These are phyloP conservation scores for Trichoderma sp. DNA, from an alignment of 2,329 filamentous ascomycete species.

Conservation along the genomic window DNA sequence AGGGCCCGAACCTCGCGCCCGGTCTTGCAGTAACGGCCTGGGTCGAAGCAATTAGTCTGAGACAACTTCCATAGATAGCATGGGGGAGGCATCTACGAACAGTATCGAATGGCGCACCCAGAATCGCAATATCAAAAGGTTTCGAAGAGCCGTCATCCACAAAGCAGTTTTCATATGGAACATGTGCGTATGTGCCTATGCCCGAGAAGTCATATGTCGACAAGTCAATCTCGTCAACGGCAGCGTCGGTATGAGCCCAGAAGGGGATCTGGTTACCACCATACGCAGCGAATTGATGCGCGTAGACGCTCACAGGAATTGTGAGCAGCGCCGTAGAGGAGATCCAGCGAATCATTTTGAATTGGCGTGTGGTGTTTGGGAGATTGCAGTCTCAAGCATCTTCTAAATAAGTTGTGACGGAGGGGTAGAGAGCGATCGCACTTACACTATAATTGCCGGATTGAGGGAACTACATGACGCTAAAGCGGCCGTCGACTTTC, in stretches of 20 bases:
- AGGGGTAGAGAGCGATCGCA: neutral
- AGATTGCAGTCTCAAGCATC: neutral
- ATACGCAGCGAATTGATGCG: conserved; percentile 13
- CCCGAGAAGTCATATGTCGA: conserved; percentile 31
- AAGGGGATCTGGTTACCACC: conserved; percentile 30
- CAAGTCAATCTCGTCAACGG: conserved; percentile 28
- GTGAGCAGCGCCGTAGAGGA: neutral
- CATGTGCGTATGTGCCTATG: conserved; percentile 35
- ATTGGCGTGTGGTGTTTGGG: neutral
- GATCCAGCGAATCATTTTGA: conserved; percentile 10
- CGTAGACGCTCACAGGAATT: neutral
- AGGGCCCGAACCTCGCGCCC: conserved; percentile 72
- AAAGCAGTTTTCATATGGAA: conserved; percentile 37
- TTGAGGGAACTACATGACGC: neutral
- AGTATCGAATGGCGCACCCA: conserved; percentile 39
- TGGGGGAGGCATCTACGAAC: conserved; percentile 28
- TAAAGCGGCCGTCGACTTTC: neutral
- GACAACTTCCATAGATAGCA: neutral
- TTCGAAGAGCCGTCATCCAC: conserved; percentile 27
- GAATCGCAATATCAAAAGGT: conserved; percentile 38
- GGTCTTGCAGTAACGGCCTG: conserved; percentile 34
- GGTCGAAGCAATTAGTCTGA: neutral
- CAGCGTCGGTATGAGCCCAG: conserved; percentile 29
- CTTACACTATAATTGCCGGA: neutral
- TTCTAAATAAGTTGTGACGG: neutral